Base-by-base conservation (phyloP, 371 early-diverging fungal genomes). In the Apophysomyces ossiformis region DNA sequence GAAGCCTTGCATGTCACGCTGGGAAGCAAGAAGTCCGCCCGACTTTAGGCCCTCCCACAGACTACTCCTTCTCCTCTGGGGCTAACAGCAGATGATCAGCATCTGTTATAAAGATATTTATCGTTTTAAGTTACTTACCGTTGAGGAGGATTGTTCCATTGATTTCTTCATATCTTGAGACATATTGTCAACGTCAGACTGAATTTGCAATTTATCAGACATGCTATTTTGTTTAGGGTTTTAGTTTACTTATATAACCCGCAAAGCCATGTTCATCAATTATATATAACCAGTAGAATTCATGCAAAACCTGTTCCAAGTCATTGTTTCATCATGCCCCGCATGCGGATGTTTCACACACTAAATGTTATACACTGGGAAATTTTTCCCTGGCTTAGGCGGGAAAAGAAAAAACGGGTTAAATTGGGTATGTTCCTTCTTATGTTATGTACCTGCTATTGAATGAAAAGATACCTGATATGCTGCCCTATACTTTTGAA, bases 1-100 rank as follows among this genome's bases (percentile, higher is more conserved):
- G 32, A 46, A 39, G 37, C 61, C 67, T 13, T 61, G 36, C 37
- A 57, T 45, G 16, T 67, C 61, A 11, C 37, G 26, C 9, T 61
- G 35, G 2, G 67, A 62, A 44, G 67, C 62, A 9, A 62, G 16
- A 26, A 62, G 15, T 15, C 63, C 36, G 15, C 63, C 63, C 12
- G 37, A 32, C 8, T 7, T 36, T 6, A 58, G 18, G 15, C 18
- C 18, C 37, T 58, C 39, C 58, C 58, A 58, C 37, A 58, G 37
- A 36, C 58, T 26, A 26, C 32, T 58, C 37, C 35, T 58, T 58
- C 58, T 50, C 21, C 54, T 50, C 21, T n/a, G 54, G 21, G 54
- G 54, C 54, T 50, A 50, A 5, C 7, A 18, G 0, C n/a, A 50
- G 21, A 21, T 45, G 13, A 5, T 45, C 13, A 18, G 8, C 5